These are phyloP conservation scores for Pelagophyceae sp. DNA, from an alignment of 352 stramenopile species.

Conservation along the genomic window DNA sequence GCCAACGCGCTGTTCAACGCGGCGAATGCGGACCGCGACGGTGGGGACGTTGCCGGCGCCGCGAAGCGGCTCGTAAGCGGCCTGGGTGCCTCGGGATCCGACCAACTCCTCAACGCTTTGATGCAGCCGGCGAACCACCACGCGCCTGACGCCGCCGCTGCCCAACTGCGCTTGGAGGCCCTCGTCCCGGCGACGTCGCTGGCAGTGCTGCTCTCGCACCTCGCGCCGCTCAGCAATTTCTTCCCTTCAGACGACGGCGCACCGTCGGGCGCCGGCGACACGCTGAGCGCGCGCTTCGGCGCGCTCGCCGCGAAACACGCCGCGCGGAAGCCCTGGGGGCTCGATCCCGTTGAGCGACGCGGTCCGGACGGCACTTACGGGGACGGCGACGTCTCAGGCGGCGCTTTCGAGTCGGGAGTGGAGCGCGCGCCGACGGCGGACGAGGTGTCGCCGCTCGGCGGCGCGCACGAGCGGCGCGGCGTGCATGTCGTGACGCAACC, in stretches of 20 bases:
- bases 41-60: conserved; percentile 20
- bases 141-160: background rate
- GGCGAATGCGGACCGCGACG: conserved; percentile 26
- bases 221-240: no score
- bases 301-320: background rate
- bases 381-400: background rate
- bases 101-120: background rate
- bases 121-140: background rate
- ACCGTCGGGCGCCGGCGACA: no score
- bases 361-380: no score
- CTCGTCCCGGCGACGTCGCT: background rate
- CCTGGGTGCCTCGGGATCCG: background rate
- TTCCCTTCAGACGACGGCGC: no score
- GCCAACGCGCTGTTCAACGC: conserved; percentile 22
- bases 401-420: no score
- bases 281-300: background rate
- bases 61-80: background rate
- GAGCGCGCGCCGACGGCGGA: background rate
- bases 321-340: background rate
- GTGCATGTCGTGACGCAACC: conserved; percentile 11
- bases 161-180: background rate
- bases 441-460: conserved; percentile 17
- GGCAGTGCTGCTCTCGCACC: background rate
- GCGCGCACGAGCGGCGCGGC: conserved; percentile 25
- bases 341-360: background rate